Conservation (phyloP, 2,329 filamentous ascomycete genomes). For the Neurospora crassa region DNA sequence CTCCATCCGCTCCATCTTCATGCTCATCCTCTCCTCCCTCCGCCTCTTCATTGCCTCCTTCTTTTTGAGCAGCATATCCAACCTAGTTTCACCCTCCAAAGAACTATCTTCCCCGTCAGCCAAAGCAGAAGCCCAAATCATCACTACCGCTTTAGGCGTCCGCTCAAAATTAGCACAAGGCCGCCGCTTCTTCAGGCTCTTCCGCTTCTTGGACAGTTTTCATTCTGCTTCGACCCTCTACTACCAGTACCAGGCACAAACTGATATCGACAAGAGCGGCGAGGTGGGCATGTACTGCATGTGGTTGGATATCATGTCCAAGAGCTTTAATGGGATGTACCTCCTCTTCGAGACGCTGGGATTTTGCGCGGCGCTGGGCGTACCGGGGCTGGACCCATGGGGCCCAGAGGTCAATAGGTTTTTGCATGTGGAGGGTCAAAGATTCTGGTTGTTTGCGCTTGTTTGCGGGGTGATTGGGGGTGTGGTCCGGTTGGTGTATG, state of each 20-base stretch:
- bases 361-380: conserved; percentile 41
- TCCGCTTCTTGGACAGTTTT: conserved; percentile 57
- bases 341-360: conserved; percentile 57
- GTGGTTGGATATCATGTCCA: conserved; percentile 44
- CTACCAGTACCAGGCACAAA: conserved; percentile 2
- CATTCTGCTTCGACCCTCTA: conserved; percentile 37
- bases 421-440: conserved; percentile 51
- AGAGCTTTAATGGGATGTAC: conserved; percentile 55
- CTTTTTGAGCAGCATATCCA: neutral
- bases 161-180: conserved; percentile 32
- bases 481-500: conserved; percentile 31
- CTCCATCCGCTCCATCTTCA: conserved; percentile 19
- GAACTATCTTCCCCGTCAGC: neutral
- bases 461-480: conserved; percentile 37
- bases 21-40: neutral
- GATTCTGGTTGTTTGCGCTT: conserved; percentile 61
- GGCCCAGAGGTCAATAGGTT: conserved; percentile 34
- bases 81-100: neutral
- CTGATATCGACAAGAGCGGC: no score
- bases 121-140: neutral
- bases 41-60: neutral
- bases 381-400: conserved; percentile 41
- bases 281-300: no score
- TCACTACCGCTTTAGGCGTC: conserved; percentile 24
- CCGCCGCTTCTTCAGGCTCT: conserved; percentile 57